Base-by-base conservation (phyloP, 768 basidiomycete genomes). In the Boletales sp. region DNA sequence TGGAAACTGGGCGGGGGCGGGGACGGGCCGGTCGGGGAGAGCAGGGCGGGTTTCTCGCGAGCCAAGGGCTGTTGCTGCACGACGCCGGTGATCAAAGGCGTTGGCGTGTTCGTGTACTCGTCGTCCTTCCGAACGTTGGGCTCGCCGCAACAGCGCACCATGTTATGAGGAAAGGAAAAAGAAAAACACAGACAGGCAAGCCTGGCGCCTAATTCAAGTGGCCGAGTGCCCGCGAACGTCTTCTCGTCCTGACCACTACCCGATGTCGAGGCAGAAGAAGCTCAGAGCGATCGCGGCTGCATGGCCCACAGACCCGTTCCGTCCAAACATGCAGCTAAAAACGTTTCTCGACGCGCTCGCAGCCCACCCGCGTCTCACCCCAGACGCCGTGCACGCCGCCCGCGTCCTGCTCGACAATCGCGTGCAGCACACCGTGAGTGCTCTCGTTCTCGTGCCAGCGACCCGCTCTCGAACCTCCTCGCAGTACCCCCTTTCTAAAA, bases 221-320 rank as follows among this genome's bases (percentile, higher is more conserved):
- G 31, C 2, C 8, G 24, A 8, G 4, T 34, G 21, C 47, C 59
- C 59, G 59, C 59, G 52, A 60, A 61, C 41, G 60, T 62, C 62
- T 51, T 21, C 21, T 21, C 21, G 21, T 21, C 21, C 21, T 2
- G 21, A 21, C 21, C 21, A 21, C 21, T 4, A 21, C 21, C 21
- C 41, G 5, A 68, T 67, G 64, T 45, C 63, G n/a, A 47, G 59
- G 27, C 62, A 67, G 47, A 63, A 79, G 59, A 63, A 79, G 59
- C 74, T 90, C 54, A 68, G 66, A 37, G 59, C 67, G 10, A 77
- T 89, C 43, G 86, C 84, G 1, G 68, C 76, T 38, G 64, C 74
- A 35, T 92, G 89, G 86, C 76, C 79, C 14, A 69, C 67, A 12
- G 89, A 92, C 58, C 86, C 86, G 0, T 86, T 91, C 63, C 78